Base-by-base conservation (phyloP, 306 rosid genomes). In the Fagus crenata region DNA sequence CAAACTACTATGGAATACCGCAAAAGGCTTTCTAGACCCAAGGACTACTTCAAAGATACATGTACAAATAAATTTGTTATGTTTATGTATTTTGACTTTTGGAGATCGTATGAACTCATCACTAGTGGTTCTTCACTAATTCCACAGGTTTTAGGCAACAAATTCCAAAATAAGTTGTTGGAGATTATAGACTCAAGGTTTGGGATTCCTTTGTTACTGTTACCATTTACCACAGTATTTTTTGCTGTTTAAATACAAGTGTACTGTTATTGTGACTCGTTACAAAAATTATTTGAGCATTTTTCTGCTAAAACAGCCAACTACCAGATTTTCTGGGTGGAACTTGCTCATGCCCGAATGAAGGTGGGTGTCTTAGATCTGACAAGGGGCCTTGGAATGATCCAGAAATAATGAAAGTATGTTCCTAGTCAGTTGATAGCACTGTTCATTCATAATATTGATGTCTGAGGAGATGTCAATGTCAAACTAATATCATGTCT, bases 291-390 rank as follows among this genome's bases (percentile, higher is more conserved):
- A 72, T 75, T 68, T 85, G 54, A 49, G 51, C 33, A 39, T 69
- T 60, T 17, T 63, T 84, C 73, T 72, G 49, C 37, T 76, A 39
- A 53, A 78, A 80, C 96, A 95, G 99, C 81, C 97, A 95, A 79
- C 96, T 95, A 80, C 99, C 99, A 1, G 90, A 87, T 82, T 95
- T 92, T 79, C 90, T 95, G 15, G 99, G 99, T 28, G 99, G 99
- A 81, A 81, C 84, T 74, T 95, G 99, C 84, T 92, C 88, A 1
- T 95, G 99, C 83, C 88, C 86, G 61, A 90, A 87, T 77, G 89
- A 88, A 81, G 99, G 97, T 53, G 96, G 99, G 37, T 95, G 99
- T 79, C 90, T 90, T 77, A 85, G 91, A 82, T 87, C 97, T 85
- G 81, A 84, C 87, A 95, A 86, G 86, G 99, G 99, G 78, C 99